Base-by-base conservation (phyloP, 2,329 filamentous ascomycete genomes). In the Aquanectria penicillioides region DNA sequence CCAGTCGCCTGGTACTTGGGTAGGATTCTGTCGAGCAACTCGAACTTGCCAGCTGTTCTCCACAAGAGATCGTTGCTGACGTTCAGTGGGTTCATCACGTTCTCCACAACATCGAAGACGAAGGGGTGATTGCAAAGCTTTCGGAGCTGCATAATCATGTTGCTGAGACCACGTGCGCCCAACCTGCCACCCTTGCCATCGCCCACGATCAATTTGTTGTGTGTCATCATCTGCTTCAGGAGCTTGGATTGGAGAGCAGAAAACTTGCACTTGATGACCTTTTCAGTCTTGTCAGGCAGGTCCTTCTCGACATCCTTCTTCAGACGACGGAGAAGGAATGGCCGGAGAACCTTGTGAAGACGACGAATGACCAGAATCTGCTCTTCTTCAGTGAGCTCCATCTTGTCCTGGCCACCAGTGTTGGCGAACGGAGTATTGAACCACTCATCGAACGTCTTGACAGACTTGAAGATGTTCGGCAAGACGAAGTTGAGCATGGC, bases 301-400 rank as follows among this genome's bases (percentile, higher is more conserved):
- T 99, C 95, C 79, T 98, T 97, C 78, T 99, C 95, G 75, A 99
- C 95, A 81, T 99, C 95, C 80, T 97, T 98, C 88, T 99, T 99
- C 72, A 99, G 83, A 88, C 95, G 95, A 81, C 95, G 92, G 54
- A 99, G 89, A 76, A 99, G 80, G 91, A 99, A 99, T 2, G 95
- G 95, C 61, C 95, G 89, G 70, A 99, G 82, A 71, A 99, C 95
- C 85, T 98, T 99, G 80, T 99, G 95, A 61, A 99, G 84, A 83
- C 95, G 94, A 74, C 94, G 91, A 84, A 99, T 99, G 71, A 99
- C 93, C 56, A 99, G 90, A 77, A 99, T 87, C 75, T 97, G 93
- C 78, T 99, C 95, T 95, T 99, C 95, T 95, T 99, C 95, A 11
- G 91, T 97, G 63, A 99, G 83, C 73, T 98, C 94, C 92, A 99